These are phyloP conservation scores for Starmerella floricola DNA, from an alignment of 805 yeast genomes.

Conservation along the genomic window DNA sequence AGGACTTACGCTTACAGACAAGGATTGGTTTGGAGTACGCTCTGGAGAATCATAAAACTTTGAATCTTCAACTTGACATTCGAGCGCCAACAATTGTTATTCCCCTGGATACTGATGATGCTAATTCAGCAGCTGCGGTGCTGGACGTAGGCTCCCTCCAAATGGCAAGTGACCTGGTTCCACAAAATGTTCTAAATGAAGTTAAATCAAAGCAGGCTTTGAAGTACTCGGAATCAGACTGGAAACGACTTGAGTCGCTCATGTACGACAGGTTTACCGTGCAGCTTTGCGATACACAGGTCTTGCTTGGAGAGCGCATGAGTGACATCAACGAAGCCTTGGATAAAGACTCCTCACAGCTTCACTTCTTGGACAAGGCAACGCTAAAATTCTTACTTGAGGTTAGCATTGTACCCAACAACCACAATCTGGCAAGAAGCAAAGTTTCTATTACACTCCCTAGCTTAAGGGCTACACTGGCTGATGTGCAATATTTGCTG, in stretches of 20 bases:
- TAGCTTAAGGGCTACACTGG: slow-evolving; percentile 52
- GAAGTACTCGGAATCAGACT: slow-evolving; percentile 51
- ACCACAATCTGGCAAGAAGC: slow-evolving; percentile 57
- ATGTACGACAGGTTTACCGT: slow-evolving; percentile 85
- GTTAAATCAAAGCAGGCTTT: slow-evolving; percentile 48
- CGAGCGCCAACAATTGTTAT: slow-evolving; percentile 86
- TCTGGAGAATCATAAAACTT: slow-evolving; percentile 84
- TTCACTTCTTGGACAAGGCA: slow-evolving; percentile 62
- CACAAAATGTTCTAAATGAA: slow-evolving; percentile 48
- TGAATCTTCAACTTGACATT: slow-evolving; percentile 72
- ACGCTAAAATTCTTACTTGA: slow-evolving; percentile 65
- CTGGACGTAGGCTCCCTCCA: slow-evolving; percentile 94
- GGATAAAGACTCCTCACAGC: slow-evolving; percentile 34
- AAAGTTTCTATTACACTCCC: slow-evolving; percentile 72
- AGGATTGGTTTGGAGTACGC: slow-evolving; percentile 87
- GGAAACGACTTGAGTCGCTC: slow-evolving; percentile 58
- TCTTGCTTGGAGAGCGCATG: slow-evolving; percentile 75
- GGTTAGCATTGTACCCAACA: slow-evolving; percentile 73
- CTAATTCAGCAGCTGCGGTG: slow-evolving; percentile 80
- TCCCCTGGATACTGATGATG: slow-evolving; percentile 61
- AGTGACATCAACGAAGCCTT: slow-evolving; percentile 37
- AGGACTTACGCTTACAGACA: slow-evolving; percentile 80
- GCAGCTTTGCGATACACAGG: slow-evolving; percentile 71
- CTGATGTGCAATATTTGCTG: slow-evolving; percentile 82
- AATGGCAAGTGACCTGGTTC: slow-evolving; percentile 55